Evolutionary conservation across 1,284 basidiomycete genomes (phyloP).

Genomic region (Ceratobasidium sp.): DNA sequence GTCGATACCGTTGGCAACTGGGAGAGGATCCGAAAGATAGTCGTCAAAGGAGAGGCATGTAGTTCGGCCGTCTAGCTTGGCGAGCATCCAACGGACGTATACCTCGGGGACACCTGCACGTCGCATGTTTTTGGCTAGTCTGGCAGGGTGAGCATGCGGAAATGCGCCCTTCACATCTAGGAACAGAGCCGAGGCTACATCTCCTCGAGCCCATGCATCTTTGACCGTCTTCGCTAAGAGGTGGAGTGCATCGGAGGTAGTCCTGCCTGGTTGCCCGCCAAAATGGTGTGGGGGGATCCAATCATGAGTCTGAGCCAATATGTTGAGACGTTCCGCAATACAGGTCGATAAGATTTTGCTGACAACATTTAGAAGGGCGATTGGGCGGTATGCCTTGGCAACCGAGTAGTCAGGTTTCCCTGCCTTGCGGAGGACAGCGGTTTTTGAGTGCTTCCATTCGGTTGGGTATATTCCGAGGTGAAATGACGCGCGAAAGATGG

Average conservation of each 20-base stretch:
- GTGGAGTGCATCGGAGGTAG: constrained; percentile 58
- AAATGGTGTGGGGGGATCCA: constrained; percentile 56
- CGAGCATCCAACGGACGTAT: constrained; percentile 1
- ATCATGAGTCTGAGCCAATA: constrained; percentile 51
- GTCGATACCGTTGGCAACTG: constrained; percentile 7
- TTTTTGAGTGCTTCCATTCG: constrained; percentile 45
- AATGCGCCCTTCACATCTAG: constrained; percentile 49
- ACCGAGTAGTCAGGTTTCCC: constrained; percentile 51
- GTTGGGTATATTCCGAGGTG: constrained; percentile 8
- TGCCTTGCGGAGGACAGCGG: constrained; percentile 53
- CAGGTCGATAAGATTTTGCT: constrained; percentile 53
- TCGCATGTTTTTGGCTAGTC: constrained; percentile 6
- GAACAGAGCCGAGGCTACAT: constrained; percentile 53
- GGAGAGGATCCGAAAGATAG: background rate
- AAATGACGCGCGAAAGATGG: constrained; percentile 33
- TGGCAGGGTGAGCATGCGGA: background rate
- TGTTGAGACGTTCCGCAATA: constrained; percentile 53
- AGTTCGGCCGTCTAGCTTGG: constrained; percentile 3
- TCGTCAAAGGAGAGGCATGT: constrained; percentile 23
- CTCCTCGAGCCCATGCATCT: constrained; percentile 45
- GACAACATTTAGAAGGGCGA: constrained; percentile 53
- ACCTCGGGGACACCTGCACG: background rate
- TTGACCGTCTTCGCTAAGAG: constrained; percentile 55
- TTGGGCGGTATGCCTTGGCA: constrained; percentile 55
- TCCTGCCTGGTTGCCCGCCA: constrained; percentile 56